phyloP scores from a whole-genome alignment of 1,284 basidiomycete genomes.

The Ganoderma sinense region DNA sequence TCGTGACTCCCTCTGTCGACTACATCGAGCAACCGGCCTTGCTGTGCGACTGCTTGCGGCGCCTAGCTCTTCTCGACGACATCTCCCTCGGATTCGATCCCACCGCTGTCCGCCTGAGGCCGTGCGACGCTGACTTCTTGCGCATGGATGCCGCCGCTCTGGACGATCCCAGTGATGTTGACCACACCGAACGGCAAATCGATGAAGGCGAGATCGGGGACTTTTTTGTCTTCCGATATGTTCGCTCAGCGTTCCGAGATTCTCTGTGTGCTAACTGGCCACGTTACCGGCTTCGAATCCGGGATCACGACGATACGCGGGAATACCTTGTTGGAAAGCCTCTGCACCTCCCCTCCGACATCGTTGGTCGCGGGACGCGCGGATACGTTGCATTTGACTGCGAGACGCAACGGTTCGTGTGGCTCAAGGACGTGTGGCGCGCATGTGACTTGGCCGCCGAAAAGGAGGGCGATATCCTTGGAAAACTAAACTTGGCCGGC shows the following conservation, averaged over 20 bases:
- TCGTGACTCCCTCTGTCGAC: neutral
- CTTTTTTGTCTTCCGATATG: neutral
- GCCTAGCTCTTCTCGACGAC: neutral
- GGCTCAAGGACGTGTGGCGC: constrained; percentile 20
- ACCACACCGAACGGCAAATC: neutral
- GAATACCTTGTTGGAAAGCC: constrained; percentile 12
- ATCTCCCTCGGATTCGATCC: constrained; percentile 4
- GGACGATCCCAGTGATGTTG: neutral
- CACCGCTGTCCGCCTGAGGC: neutral
- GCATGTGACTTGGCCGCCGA: neutral
- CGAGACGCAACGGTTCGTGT: neutral
- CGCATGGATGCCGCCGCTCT: neutral
- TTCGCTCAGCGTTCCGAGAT: neutral
- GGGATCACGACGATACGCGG: neutral
- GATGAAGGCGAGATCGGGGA: neutral
- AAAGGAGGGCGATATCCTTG: constrained; percentile 11
- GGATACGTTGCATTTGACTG: constrained; percentile 7
- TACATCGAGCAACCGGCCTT: neutral
- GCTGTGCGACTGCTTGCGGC: neutral
- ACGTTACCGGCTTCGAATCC: constrained; percentile 7
- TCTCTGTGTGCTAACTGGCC: neutral
- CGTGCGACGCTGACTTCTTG: neutral
- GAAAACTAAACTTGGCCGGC: neutral
- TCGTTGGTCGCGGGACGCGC: constrained; percentile 1
- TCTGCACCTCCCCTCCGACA: neutral